Percentiles rank a stretch among this genome's conserved stretches.
phyloP scores from a whole-genome alignment of 352 stramenopile genomes.

The Pythium monospermum region DNA sequence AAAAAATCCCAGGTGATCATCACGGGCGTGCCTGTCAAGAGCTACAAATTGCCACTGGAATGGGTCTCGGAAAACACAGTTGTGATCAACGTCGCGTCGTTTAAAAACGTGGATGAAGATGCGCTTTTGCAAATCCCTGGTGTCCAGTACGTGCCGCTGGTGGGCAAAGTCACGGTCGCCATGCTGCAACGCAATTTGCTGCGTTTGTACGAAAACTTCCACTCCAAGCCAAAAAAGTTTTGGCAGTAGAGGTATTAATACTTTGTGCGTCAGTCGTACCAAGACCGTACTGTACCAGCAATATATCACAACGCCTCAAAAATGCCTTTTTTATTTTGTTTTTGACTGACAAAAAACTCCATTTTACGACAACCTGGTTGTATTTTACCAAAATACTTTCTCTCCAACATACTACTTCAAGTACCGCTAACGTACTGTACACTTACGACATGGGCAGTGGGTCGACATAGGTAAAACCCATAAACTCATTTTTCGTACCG shows the following conservation, averaged over 20 bases:
- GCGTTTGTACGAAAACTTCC: constrained; percentile 95
- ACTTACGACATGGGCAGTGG: constrained; percentile 44
- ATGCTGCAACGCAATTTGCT: constrained; percentile 96
- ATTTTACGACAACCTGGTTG: no score
- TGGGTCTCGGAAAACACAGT: constrained; percentile 91
- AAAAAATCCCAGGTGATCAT: constrained; percentile 92
- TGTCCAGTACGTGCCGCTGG: constrained; percentile 93
- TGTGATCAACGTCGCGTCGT: constrained; percentile 95
- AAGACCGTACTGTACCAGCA: no score
- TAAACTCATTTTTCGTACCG: constrained; percentile 65
- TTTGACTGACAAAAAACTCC: no score
- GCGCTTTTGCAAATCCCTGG: constrained; percentile 86
- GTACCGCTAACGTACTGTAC: background rate
- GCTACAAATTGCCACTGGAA: constrained; percentile 91
- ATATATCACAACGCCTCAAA: no score
- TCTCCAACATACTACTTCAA: background rate
- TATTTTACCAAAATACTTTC: constrained; percentile 1
- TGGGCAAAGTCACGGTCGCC: constrained; percentile 96
- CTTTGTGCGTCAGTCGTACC: no score
- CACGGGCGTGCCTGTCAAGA: constrained; percentile 91
- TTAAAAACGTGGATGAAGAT: constrained; percentile 95
- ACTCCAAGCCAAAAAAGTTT: constrained; percentile 85
- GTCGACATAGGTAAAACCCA: constrained; percentile 77
- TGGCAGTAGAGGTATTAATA: no score
- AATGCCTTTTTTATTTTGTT: no score